Evolutionary conservation across 2,329 filamentous ascomycete species (phyloP).

Genomic region (Alternaria sp.): DNA sequence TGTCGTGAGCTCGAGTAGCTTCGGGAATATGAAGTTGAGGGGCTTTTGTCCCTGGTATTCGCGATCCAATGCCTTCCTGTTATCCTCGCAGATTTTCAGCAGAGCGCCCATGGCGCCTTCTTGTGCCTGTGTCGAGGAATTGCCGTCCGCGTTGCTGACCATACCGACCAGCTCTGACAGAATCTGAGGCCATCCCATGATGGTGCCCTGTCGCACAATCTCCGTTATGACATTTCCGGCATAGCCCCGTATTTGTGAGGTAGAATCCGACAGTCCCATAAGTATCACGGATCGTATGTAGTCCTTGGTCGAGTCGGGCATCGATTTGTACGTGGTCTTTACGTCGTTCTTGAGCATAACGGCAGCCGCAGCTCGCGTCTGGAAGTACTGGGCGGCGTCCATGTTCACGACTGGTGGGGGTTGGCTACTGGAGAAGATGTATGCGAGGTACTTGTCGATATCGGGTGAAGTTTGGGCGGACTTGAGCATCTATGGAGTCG

Average conservation of each 20-base stretch:
- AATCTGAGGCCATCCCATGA: conserved; percentile 90
- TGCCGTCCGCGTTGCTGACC: conserved; percentile 75
- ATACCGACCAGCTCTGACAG: conserved; percentile 82
- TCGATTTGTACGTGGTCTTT: conserved; percentile 75
- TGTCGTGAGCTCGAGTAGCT: conserved; percentile 85
- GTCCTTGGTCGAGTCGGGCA: conserved; percentile 74
- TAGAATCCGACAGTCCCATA: conserved; percentile 80
- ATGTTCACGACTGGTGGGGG: conserved; percentile 68
- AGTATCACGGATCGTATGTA: conserved; percentile 84
- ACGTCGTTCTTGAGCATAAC: conserved; percentile 98
- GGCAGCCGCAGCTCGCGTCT: conserved; percentile 85
- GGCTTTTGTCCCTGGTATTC: conserved; percentile 90
- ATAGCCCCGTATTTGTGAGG: conserved; percentile 83
- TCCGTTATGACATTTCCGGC: conserved; percentile 95
- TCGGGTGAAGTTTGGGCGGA: conserved; percentile 89
- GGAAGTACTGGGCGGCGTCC: conserved; percentile 69
- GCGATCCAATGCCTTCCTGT: conserved; percentile 82
- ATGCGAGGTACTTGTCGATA: conserved; percentile 96
- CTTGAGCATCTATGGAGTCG: conserved; percentile 77
- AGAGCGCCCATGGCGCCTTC: conserved; percentile 94
- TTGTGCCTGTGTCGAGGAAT: conserved; percentile 74
- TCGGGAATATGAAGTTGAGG: conserved; percentile 86
- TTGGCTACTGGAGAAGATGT: conserved; percentile 79
- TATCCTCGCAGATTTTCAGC: conserved; percentile 97
- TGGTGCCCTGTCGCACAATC: conserved; percentile 81